These are phyloP conservation scores for Fistulinella cinereoalba DNA, from an alignment of 1,284 basidiomycete species.

Conservation along the genomic window DNA sequence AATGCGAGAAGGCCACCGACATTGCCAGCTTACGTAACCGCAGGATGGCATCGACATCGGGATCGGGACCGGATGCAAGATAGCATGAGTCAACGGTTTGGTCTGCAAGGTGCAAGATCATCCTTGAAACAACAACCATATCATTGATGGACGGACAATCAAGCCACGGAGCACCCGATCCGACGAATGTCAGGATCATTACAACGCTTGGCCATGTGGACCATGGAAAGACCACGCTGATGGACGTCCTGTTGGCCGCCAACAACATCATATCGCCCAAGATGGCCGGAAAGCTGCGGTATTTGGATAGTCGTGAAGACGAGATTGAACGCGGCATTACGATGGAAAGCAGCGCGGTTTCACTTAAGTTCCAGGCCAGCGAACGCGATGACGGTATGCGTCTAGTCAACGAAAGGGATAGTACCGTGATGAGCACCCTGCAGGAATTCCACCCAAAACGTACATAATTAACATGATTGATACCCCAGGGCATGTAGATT, in stretches of 20 bases:
- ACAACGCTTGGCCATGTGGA: constrained; percentile 85
- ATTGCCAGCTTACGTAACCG: too few species aligned
- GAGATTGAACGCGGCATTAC: constrained; percentile 98
- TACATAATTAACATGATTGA: constrained; percentile 95
- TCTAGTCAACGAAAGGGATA: constrained; percentile 21
- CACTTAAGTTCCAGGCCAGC: constrained; percentile 78
- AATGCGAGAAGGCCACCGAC: too few species aligned
- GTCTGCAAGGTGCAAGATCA: not conserved
- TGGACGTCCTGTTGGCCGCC: constrained; percentile 93
- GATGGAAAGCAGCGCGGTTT: constrained; percentile 97
- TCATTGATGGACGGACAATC: constrained; percentile 15
- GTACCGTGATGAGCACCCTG: constrained; percentile 33
- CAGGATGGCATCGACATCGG: not conserved
- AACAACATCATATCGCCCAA: constrained; percentile 96
- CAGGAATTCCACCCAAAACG: constrained; percentile 55
- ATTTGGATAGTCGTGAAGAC: constrained; percentile 94
- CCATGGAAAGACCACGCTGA: constrained; percentile 93
- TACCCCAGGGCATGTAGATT: constrained; percentile 98
- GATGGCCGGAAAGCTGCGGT: constrained; percentile 96
- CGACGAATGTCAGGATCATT: constrained; percentile 67
- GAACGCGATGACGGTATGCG: constrained; percentile 49
- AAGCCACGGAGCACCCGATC: constrained; percentile 43
- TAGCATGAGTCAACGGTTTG: too few species aligned
- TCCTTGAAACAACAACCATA: constrained; percentile 2
- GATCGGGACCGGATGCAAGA: too few species aligned